These are phyloP conservation scores for Saksenaea oblongispora DNA, from an alignment of 371 early-diverging fungal species.

Conservation along the genomic window DNA sequence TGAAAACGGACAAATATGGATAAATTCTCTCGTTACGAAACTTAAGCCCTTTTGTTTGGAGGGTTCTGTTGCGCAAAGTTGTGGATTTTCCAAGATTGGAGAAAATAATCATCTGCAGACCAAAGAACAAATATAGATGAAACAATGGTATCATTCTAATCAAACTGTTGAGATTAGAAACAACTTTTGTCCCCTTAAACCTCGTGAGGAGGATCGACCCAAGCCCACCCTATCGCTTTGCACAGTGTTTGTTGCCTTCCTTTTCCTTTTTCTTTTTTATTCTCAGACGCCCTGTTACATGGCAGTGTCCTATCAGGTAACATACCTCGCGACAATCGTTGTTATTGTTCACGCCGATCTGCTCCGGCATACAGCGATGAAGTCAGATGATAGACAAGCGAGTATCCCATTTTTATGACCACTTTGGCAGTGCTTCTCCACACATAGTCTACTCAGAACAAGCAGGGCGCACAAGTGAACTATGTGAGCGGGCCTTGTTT, in stretches of 20 bases:
- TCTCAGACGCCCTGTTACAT: too few species aligned
- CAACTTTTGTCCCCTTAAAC: background rate
- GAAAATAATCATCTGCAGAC: background rate
- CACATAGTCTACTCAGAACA: too few species aligned
- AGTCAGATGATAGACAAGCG: too few species aligned
- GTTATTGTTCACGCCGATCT: background rate
- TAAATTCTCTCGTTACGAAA: constrained; percentile 3
- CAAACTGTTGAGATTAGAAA: background rate
- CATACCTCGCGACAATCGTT: too few species aligned
- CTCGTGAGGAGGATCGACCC: background rate
- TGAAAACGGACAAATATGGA: constrained; percentile 2
- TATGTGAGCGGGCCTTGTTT: background rate
- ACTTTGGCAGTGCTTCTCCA: too few species aligned
- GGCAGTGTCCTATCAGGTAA: background rate
- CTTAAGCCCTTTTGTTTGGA: constrained; percentile 6
- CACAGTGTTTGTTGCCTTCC: too few species aligned
- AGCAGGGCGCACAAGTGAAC: background rate
- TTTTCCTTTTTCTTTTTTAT: too few species aligned
- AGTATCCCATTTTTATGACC: too few species aligned
- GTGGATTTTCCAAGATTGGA: background rate
- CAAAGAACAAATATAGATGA: background rate
- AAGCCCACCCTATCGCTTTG: too few species aligned
- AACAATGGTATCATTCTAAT: constrained; percentile 1
- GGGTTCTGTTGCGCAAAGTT: constrained; percentile 2
- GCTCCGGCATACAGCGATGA: background rate